Base-by-base conservation (phyloP, 306 rosid genomes). In the Begonia loranthoides region DNA sequence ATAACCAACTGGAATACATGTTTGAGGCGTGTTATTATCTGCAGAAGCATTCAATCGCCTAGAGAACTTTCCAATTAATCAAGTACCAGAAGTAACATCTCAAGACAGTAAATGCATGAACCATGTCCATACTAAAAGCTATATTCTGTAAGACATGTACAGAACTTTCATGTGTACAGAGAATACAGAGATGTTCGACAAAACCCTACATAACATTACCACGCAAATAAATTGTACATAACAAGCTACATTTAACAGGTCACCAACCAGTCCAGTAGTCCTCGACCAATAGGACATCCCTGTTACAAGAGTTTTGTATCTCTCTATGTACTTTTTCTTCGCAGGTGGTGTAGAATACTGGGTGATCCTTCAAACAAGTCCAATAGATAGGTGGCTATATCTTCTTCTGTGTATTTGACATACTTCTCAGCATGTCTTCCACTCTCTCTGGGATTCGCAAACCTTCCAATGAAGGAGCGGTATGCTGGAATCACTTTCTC, bases 401-500 rank as follows among this genome's bases (percentile, higher is more conserved):
- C 99, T 17, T 92, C 99, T 5, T 88, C 70, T 7, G 80, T 66
- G 70, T 86, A 86, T 80, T 86, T 92, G 51, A 92, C 80, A 72
- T 92, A 86, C 56, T 78, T 92, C 67, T 85, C 88, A 1, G 68
- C 70, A 63, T 86, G 77, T 67, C 94, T 80, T 67, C 94, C 94
- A 41, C 68, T 63, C 58, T 86, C 99, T 41, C 82, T 79, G 63
- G 80, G 99, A 71, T 79, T 54, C 39, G 78, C 68, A 51, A 86
- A 86, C 72, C 96, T 75, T 44, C 99, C 99, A 72, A 78, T 47
- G 70, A 92, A 92, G 1, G 99, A 76, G 52, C 99, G 95, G 70
- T 92, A 92, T 4, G 99, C 99, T 7, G 96, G 96, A 62, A 92
- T 74, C 66, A 83, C 96, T 78, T 80, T 92, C 79, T 90, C 96